These are phyloP conservation scores for Petasospora rhodanensis DNA, from an alignment of 1,139 yeast genomes.

Conservation along the genomic window DNA sequence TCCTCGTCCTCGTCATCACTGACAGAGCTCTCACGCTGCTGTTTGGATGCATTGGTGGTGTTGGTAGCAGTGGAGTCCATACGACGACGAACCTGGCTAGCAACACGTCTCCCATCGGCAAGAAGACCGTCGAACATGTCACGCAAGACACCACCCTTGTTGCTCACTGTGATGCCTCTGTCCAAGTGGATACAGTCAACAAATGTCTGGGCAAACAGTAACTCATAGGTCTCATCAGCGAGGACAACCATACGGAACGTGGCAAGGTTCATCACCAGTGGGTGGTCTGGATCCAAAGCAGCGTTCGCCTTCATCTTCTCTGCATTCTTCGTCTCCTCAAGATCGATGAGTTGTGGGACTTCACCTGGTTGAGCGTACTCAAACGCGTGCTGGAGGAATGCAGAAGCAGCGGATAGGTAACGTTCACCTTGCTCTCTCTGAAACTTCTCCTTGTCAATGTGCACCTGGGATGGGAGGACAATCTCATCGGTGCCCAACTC, in stretches of 20 bases:
- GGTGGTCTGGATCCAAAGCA: constrained; percentile 76
- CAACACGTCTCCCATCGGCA: constrained; percentile 90
- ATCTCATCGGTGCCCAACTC: constrained; percentile 32
- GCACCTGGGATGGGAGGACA: constrained; percentile 52
- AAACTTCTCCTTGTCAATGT: constrained; percentile 58
- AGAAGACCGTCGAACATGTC: constrained; percentile 88
- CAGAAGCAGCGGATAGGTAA: constrained; percentile 82
- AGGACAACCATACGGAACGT: constrained; percentile 92
- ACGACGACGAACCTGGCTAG: constrained; percentile 79
- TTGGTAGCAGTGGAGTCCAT: constrained; percentile 52
- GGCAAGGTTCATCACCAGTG: constrained; percentile 72
- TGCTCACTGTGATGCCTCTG: constrained; percentile 46
- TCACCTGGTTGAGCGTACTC: constrained; percentile 84
- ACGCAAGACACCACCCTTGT: constrained; percentile 60
- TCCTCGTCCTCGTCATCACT: constrained; percentile 40
- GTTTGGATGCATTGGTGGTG: constrained; percentile 7
- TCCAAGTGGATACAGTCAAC: constrained; percentile 65
- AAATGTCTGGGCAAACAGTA: constrained; percentile 67
- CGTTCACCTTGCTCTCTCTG: constrained; percentile 73
- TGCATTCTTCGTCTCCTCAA: constrained; percentile 24
- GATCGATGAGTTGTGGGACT: constrained; percentile 35
- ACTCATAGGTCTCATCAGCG: constrained; percentile 90
- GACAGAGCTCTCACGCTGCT: constrained; percentile 9
- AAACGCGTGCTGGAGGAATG: constrained; percentile 81
- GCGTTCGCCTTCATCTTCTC: constrained; percentile 53